phyloP scores from a whole-genome alignment of 441 rosid species.

The Geranium incanum region DNA sequence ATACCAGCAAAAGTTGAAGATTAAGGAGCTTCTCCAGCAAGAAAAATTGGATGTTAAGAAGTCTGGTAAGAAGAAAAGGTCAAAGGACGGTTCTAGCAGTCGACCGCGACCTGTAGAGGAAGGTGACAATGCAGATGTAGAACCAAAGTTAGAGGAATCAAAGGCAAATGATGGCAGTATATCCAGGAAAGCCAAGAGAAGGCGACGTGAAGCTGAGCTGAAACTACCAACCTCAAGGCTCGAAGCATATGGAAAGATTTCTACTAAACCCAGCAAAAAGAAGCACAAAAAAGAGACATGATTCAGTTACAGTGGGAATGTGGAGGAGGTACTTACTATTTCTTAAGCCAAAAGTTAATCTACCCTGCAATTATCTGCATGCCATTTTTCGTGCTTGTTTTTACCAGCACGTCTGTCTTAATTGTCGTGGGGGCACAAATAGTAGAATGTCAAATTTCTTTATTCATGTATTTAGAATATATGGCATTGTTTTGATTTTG shows the following conservation, averaged over 20 bases:
- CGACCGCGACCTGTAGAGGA: not conserved
- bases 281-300: slow-evolving; percentile 20
- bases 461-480: too few relatives aligned
- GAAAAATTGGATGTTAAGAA: slow-evolving; percentile 28
- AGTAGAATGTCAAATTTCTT: too few relatives aligned
- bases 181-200: slow-evolving; percentile 58
- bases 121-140: not conserved
- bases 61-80: slow-evolving; percentile 34
- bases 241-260: slow-evolving; percentile 49
- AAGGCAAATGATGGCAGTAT: slow-evolving; percentile 14
- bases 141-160: not conserved
- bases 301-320: not conserved
- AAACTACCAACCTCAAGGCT: slow-evolving; percentile 49
- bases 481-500: not conserved
- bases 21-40: slow-evolving; percentile 33
- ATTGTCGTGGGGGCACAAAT: not conserved
- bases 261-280: slow-evolving; percentile 32
- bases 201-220: slow-evolving; percentile 38
- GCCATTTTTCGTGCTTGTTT: not conserved
- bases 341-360: not conserved
- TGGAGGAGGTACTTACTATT: not conserved
- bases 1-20: slow-evolving; percentile 40
- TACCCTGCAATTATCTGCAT: not conserved
- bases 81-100: slow-evolving; percentile 20
- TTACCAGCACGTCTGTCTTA: not conserved